Evolutionary conservation across 768 basidiomycete genomes (phyloP), one percentile per base, ranked within the genome.

Genomic region (Rhodotorula diobovata): DNA sequence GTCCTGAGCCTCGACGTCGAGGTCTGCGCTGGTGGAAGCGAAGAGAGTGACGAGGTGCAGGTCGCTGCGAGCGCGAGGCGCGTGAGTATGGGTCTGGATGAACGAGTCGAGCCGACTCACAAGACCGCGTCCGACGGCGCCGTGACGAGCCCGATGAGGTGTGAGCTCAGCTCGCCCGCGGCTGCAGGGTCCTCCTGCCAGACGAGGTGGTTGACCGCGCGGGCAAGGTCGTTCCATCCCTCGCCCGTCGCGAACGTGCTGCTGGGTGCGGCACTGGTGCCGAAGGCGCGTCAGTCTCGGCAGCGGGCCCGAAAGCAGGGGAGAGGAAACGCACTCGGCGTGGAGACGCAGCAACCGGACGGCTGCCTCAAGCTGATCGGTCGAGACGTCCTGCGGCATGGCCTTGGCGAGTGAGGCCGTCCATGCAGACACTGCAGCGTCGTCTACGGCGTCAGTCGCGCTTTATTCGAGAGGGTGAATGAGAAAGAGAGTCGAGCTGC

Each of bases 41-140:
- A 64, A 58, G 23, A 64, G 58, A 10, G 63, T 50, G 58, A 50
- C 60, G 30, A 70, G 58, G 32, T 32, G 37, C 10, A 68, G 43
- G 23, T 39, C 34, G 34, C 60, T 62, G 60, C 35, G 41, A 0
- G 12, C 4, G 1, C 20, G 46, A 5, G 2, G n/a, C 2, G 14
- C 3, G 51, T 53, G 15, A 53, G 51, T 2, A 30, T 7, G 28
- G 2, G 18, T 18, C 30, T 1, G 37, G 2, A 46, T n/a, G 20
- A 20, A 43, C 20, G 35, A 41, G 37, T 45, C n/a, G 30, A 53
- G 16, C n/a, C 6, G 28, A 59, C 58, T 39, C n/a, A 59, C 58
- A 41, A 25, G n/a, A 28, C 8, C 12, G 16, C 4, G 30, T 54
- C 51, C 23, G 50, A 1, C 18, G 68, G 68, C 0, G 57, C 32